A percentile compares a stretch with the other conserved stretches of the same genome.
phyloP scores from a whole-genome alignment of 2,329 filamentous ascomycete species.

The Ascochyta rabiei region DNA sequence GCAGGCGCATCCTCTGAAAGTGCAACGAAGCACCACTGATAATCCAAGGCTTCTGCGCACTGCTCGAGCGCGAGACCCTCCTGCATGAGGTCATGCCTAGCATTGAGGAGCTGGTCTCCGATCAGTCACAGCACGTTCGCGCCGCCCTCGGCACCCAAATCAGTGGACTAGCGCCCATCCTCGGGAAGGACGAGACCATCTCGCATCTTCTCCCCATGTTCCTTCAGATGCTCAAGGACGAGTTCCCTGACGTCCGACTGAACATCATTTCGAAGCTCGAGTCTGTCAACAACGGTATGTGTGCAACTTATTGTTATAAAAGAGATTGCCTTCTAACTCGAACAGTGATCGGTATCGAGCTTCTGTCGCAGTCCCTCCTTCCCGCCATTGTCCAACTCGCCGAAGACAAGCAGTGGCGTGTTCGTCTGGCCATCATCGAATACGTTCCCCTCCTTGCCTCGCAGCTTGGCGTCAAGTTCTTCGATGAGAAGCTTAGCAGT shows the following conservation, averaged over 20 bases:
- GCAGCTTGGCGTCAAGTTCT: slow-evolving; percentile 95
- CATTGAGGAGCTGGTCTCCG: slow-evolving; percentile 93
- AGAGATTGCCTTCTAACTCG: slow-evolving; percentile 16
- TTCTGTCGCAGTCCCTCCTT: slow-evolving; percentile 93
- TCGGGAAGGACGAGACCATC: slow-evolving; percentile 98
- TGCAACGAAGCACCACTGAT: not conserved
- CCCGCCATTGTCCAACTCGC: slow-evolving; percentile 97
- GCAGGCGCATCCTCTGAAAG: slow-evolving; percentile 2
- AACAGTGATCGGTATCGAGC: slow-evolving; percentile 93
- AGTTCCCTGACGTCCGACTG: slow-evolving; percentile 95
- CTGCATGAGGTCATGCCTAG: slow-evolving; percentile 96
- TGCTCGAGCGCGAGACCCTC: slow-evolving; percentile 85
- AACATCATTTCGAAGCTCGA: slow-evolving; percentile 99
- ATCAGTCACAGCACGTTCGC: slow-evolving; percentile 95
- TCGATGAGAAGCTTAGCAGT: slow-evolving; percentile 93
- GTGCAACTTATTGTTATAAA: not conserved
- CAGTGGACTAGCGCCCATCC: slow-evolving; percentile 91
- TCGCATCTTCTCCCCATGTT: slow-evolving; percentile 98
- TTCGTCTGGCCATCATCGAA: slow-evolving; percentile 97
- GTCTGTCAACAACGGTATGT: slow-evolving; percentile 88
- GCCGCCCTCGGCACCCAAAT: slow-evolving; percentile 96
- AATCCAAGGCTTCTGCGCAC: slow-evolving; percentile 81
- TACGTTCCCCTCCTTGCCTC: slow-evolving; percentile 96
- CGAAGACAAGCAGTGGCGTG: slow-evolving; percentile 99
- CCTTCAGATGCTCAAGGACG: slow-evolving; percentile 98